Evolutionary conservation across 306 rosid genomes (phyloP).

Genomic region (Lotus japonicus): DNA sequence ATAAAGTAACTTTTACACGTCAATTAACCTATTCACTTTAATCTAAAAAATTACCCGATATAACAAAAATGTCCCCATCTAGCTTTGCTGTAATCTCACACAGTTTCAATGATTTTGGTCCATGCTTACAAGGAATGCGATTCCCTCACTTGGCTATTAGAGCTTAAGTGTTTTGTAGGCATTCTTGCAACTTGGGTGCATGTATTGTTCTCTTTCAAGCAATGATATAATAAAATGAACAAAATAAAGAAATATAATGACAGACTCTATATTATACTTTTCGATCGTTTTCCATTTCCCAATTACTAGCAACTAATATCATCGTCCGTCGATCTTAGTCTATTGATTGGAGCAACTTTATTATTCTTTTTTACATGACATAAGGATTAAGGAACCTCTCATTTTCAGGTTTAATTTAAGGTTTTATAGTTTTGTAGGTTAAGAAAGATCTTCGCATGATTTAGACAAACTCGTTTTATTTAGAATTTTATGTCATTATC

Average conservation of each 20-base stretch:
- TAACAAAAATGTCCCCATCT: constrained; percentile 20
- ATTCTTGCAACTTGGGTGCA: background rate
- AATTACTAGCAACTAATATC: background rate
- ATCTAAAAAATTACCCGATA: background rate
- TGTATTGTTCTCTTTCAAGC: background rate
- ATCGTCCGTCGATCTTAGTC: background rate
- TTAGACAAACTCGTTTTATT: too few relatives aligned
- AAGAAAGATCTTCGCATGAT: too few relatives aligned
- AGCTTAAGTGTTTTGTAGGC: background rate
- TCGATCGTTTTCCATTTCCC: background rate
- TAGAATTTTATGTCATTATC: too few relatives aligned
- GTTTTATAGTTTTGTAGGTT: background rate
- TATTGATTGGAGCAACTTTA: background rate
- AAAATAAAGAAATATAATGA: background rate
- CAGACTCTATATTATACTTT: background rate
- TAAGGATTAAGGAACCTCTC: too few relatives aligned
- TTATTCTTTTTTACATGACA: too few relatives aligned
- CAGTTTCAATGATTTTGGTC: background rate
- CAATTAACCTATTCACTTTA: background rate
- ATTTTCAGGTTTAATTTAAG: background rate
- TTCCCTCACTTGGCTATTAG: background rate
- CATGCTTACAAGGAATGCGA: background rate
- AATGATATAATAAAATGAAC: background rate
- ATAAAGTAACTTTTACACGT: background rate
- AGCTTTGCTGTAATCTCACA: constrained; percentile 23